Conservation (phyloP, 192 early-diverging fungal species). For the Podila verticillata region DNA sequence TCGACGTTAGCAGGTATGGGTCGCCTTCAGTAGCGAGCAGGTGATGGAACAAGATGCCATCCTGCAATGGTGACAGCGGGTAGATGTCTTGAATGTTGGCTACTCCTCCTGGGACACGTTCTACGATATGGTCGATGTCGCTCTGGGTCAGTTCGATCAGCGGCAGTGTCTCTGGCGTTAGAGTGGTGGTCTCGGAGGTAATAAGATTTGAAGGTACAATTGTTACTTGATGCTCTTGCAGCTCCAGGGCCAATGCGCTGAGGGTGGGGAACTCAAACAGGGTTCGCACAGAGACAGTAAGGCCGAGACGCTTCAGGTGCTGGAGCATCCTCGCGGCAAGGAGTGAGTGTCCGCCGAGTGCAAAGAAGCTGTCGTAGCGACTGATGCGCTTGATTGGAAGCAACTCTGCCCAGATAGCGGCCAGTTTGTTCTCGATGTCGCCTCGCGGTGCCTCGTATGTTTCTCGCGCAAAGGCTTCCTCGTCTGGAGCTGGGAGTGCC, state of each 20-base stretch:
- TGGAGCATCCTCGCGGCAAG: background rate
- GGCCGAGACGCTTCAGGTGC: background rate
- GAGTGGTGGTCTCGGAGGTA: background rate
- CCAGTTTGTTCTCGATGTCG: background rate
- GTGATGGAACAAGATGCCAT: conserved; percentile 17
- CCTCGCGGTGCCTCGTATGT: conserved; percentile 8
- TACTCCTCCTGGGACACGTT: background rate
- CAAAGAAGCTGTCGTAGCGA: conserved; percentile 9
- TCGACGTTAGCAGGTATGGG: background rate
- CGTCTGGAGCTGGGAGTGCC: conserved; percentile 19
- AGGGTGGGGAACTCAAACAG: background rate
- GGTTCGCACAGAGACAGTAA: background rate
- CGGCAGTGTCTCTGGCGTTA: conserved; percentile 6
- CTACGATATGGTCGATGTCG: conserved; percentile 8
- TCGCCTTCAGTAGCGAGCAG: background rate
- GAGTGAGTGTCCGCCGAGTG: conserved; percentile 11
- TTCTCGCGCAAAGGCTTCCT: background rate
- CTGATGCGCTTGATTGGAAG: background rate
- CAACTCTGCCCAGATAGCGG: background rate
- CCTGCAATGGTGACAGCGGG: conserved; percentile 1
- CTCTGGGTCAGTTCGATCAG: background rate
- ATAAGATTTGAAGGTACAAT: background rate
- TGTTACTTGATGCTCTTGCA: background rate
- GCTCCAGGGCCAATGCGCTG: background rate
- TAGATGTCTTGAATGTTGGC: conserved; percentile 17